These are phyloP conservation scores for Dendrothele bispora DNA, from an alignment of 768 basidiomycete species.

Conservation along the genomic window DNA sequence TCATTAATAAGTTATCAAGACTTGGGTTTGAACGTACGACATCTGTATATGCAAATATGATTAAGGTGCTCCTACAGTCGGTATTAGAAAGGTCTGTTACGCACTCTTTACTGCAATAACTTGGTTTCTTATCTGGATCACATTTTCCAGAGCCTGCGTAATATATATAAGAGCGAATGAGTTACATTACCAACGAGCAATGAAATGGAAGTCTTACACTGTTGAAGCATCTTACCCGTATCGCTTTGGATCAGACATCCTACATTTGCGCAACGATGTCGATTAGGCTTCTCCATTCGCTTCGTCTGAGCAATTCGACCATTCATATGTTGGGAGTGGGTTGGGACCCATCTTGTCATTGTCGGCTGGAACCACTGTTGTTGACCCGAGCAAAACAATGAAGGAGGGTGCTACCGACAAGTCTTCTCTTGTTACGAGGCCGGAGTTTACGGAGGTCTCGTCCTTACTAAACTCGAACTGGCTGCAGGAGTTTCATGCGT, in stretches of 20 bases:
- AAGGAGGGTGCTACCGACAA: conserved; percentile 2
- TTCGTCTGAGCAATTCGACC: conserved; percentile 21
- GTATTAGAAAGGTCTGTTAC: not conserved
- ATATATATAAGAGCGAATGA: not conserved
- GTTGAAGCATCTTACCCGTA: conserved; percentile 21
- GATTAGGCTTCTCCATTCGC: conserved; percentile 22
- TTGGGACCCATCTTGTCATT: too few species aligned
- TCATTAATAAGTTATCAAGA: not conserved
- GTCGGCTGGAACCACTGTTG: conserved; percentile 12
- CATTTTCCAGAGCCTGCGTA: conserved; percentile 26
- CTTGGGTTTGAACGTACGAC: conserved; percentile 6
- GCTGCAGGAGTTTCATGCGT: conserved; percentile 23
- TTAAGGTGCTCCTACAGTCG: not conserved
- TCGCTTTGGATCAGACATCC: conserved; percentile 26
- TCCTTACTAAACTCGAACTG: conserved; percentile 10
- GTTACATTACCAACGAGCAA: not conserved
- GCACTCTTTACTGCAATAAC: conserved; percentile 32
- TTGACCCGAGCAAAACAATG: conserved; percentile 19
- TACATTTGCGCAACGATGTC: conserved; percentile 27
- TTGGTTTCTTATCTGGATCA: conserved; percentile 30
- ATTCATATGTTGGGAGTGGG: too few species aligned
- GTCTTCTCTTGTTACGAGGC: conserved; percentile 19
- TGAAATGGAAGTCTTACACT: conserved; percentile 18
- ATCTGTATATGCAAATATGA: not conserved
- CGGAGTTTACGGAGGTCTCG: conserved; percentile 7